These are phyloP conservation scores for Selenicereus undatus DNA, from an alignment of 148 eudicot species.

Conservation along the genomic window DNA sequence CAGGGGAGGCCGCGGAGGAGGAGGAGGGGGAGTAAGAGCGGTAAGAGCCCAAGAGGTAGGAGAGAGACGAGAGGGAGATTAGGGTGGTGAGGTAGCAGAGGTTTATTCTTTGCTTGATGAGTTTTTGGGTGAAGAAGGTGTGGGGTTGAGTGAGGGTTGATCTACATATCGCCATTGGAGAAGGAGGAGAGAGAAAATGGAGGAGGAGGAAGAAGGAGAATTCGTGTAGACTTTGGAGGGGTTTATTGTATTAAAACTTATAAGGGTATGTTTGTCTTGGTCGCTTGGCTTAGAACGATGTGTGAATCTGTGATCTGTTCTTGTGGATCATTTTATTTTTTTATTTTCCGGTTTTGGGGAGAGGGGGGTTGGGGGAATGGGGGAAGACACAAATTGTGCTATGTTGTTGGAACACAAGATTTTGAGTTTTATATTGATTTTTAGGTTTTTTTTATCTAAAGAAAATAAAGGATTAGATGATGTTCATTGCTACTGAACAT, in stretches of 20 bases:
- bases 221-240: not conserved
- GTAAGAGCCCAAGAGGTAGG: slow-evolving; percentile 34
- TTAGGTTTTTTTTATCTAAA: no score
- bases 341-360: not conserved
- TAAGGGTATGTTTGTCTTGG: slow-evolving; percentile 1
- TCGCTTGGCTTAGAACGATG: not conserved
- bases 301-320: not conserved
- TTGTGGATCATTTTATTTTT: not conserved
- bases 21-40: slow-evolving; percentile 7
- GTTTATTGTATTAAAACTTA: not conserved
- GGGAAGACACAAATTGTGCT: no score
- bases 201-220: not conserved
- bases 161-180: slow-evolving; percentile 17
- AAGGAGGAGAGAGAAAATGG: not conserved
- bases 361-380: no score
- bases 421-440: no score
- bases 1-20: slow-evolving; percentile 22
- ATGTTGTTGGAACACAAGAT: no score
- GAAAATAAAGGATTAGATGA: no score
- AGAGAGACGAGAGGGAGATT: slow-evolving; percentile 25
- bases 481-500: no score
- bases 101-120: slow-evolving; percentile 21
- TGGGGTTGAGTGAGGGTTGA: not conserved
- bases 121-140: slow-evolving; percentile 11
- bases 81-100: slow-evolving; percentile 19